phyloP scores from a whole-genome alignment of 2,329 filamentous ascomycete genomes.

The Colletotrichum gigasporum region DNA sequence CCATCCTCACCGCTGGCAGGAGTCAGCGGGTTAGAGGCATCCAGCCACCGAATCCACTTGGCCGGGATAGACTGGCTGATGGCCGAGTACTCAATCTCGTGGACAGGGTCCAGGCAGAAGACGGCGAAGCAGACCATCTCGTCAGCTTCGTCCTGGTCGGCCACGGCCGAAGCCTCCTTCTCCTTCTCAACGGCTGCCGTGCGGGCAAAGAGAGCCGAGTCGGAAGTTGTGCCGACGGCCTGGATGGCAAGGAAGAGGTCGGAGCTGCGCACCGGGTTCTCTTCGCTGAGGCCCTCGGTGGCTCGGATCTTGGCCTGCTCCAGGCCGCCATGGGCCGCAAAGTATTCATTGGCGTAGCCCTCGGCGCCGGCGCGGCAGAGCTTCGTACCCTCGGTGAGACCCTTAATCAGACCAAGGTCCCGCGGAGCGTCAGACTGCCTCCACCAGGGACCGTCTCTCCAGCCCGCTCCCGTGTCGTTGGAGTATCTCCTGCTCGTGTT shows the following conservation, averaged over 20 bases:
- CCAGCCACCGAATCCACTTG: slow-evolving; percentile 91
- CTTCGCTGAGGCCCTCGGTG: slow-evolving; percentile 80
- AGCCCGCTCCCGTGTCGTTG: slow-evolving; percentile 70
- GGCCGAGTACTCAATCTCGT: slow-evolving; percentile 86
- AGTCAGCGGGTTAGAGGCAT: slow-evolving; percentile 71
- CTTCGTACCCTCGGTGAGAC: slow-evolving; percentile 87
- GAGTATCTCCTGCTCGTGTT: slow-evolving; percentile 75
- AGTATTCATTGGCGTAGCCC: slow-evolving; percentile 87
- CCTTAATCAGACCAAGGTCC: slow-evolving; percentile 82
- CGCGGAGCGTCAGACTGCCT: slow-evolving; percentile 74
- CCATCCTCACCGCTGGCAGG: slow-evolving; percentile 62
- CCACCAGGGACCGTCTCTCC: slow-evolving; percentile 98
- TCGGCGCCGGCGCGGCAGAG: slow-evolving; percentile 90
- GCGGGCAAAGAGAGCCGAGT: slow-evolving; percentile 74
- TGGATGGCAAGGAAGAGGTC: slow-evolving; percentile 98
- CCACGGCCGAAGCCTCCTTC: slow-evolving; percentile 61
- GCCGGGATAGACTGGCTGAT: slow-evolving; percentile 85
- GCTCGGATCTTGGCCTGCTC: slow-evolving; percentile 83
- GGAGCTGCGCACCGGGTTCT: slow-evolving; percentile 89
- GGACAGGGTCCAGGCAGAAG: slow-evolving; percentile 87
- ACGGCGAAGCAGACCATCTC: slow-evolving; percentile 78
- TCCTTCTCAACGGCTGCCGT: slow-evolving; percentile 62
- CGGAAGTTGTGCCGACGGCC: slow-evolving; percentile 75
- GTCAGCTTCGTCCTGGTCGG: slow-evolving; percentile 63
- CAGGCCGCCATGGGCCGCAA: slow-evolving; percentile 78